Conservation (phyloP, 352 stramenopile species). For the Phytophthora fragariaefolia region DNA sequence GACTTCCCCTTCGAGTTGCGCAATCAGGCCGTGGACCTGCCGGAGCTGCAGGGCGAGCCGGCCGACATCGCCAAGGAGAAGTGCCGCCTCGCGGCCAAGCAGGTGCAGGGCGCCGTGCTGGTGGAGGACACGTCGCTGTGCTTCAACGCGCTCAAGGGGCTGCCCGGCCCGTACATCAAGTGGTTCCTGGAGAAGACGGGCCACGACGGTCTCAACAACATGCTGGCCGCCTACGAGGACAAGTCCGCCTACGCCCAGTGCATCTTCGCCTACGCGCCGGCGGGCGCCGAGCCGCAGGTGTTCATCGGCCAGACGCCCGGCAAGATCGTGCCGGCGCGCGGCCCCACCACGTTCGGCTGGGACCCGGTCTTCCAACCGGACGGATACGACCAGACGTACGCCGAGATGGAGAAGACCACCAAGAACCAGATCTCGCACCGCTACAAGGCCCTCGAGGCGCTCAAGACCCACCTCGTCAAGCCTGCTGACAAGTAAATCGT, state of each 20-base stretch:
- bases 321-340: conserved; percentile 92
- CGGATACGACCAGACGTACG: conserved; percentile 87
- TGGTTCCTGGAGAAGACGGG: conserved; percentile 98
- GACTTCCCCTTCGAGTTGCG: conserved; percentile 93
- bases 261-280: conserved; percentile 93
- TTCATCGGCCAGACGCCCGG: conserved; percentile 94
- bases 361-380: conserved; percentile 92
- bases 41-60: conserved; percentile 97
- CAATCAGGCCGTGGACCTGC: conserved; percentile 95
- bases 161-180: conserved; percentile 98
- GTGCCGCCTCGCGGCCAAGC: conserved; percentile 89
- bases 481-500: conserved; percentile 28
- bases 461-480: conserved; percentile 51
- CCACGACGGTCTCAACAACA: conserved; percentile 93
- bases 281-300: conserved; percentile 85
- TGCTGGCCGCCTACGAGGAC: conserved; percentile 94
- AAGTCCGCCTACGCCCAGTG: conserved; percentile 97
- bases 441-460: conserved; percentile 81
- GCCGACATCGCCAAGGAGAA: conserved; percentile 96
- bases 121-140: conserved; percentile 98
- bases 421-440: conserved; percentile 94
- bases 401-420: conserved; percentile 89
- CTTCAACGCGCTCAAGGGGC: conserved; percentile 95
- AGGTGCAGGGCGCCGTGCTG: conserved; percentile 91
- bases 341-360: conserved; percentile 90